Evolutionary conservation across 2,329 filamentous ascomycete genomes (phyloP).

Genomic region (Alternaria postmessia): DNA sequence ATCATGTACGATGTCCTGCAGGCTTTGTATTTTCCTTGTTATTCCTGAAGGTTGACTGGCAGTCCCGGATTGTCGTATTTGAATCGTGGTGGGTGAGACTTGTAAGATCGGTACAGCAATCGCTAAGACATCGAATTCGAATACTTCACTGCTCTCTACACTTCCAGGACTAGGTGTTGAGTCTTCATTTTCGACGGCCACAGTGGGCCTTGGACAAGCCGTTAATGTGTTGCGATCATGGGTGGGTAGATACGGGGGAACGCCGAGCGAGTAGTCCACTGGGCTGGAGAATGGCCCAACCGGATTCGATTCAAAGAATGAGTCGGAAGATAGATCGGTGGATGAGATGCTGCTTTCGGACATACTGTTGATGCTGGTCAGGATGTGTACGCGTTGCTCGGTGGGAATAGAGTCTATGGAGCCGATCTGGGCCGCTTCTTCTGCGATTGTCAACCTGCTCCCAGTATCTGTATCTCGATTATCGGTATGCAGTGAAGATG

Average conservation of each 20-base stretch:
- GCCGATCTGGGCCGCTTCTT: neutral
- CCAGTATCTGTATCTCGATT: neutral
- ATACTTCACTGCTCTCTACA: neutral
- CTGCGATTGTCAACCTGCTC: neutral
- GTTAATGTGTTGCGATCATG: neutral
- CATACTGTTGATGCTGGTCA: neutral
- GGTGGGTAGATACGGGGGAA: neutral
- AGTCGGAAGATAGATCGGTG: neutral
- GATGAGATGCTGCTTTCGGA: neutral
- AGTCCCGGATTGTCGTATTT: neutral
- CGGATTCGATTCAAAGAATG: neutral
- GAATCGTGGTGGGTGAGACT: neutral
- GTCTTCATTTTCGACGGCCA: neutral
- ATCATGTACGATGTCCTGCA: neutral
- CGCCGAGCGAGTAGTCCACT: neutral
- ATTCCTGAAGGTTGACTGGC: neutral
- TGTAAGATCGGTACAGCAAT: conserved; percentile 1
- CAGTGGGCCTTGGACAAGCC: neutral
- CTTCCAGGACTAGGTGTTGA: neutral
- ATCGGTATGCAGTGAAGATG: neutral
- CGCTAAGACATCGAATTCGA: neutral
- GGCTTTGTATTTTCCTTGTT: neutral
- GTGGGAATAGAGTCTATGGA: neutral
- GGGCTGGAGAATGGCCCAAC: neutral
- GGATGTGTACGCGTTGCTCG: neutral